A percentile compares a stretch with the other conserved stretches of the same genome.
phyloP scores from a whole-genome alignment of 2,329 filamentous ascomycete species.

The Colletotrichum horii region DNA sequence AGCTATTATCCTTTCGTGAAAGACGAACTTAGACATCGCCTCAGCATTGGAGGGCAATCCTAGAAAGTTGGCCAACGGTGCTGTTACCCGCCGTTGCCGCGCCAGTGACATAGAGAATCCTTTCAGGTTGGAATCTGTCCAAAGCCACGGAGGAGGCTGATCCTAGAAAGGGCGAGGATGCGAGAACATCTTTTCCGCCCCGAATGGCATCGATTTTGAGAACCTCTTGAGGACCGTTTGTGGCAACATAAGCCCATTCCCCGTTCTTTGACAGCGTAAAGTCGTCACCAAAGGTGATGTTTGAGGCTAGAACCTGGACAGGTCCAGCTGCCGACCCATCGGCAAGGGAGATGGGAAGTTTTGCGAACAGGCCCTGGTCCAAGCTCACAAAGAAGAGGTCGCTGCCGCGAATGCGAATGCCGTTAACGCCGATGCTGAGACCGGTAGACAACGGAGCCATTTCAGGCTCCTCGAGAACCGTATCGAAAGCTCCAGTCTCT shows the following conservation, averaged over 20 bases:
- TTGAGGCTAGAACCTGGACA: not conserved
- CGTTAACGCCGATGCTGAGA: not conserved
- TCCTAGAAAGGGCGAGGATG: not conserved
- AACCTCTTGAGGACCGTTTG: not conserved
- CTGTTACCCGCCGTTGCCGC: not conserved
- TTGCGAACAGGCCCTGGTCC: not conserved
- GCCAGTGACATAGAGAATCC: not conserved
- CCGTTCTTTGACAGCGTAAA: slow-evolving; percentile 3
- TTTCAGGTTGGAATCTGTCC: not conserved
- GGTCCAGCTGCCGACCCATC: not conserved
- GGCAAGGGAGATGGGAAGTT: not conserved
- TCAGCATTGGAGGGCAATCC: not conserved
- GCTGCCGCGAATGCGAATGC: not conserved
- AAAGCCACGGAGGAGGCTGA: not conserved
- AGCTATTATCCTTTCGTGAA: not conserved
- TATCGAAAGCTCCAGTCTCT: slow-evolving; percentile 14
- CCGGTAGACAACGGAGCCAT: not conserved
- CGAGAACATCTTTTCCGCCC: not conserved
- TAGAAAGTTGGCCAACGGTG: not conserved
- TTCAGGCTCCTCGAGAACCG: slow-evolving; percentile 18
- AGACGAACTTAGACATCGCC: not conserved
- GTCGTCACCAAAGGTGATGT: slow-evolving; percentile 4
- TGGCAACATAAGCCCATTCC: not conserved
- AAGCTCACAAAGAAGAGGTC: slow-evolving; percentile 4
- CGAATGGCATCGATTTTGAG: not conserved